Base-by-base conservation (phyloP, 2,329 filamentous ascomycete genomes). In the Aspergillus pseudoviridinutans region DNA sequence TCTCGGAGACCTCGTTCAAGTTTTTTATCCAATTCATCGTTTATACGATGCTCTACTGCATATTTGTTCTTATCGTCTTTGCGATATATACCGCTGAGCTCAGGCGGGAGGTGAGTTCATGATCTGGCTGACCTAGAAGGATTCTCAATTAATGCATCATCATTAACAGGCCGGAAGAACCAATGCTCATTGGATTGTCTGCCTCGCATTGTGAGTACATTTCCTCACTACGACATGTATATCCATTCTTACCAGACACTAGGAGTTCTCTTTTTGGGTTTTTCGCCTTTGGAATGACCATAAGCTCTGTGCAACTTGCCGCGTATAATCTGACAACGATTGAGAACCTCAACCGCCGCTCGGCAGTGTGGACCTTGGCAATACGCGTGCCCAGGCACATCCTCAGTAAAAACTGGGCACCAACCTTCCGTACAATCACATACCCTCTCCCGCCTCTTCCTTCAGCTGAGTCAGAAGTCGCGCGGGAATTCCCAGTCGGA, bases 1-100 rank as follows among this genome's bases (percentile, higher is more conserved):
- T 99, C 9, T 89, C 87, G 0, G 92, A 97, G 71, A 92, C 86
- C 1, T 80, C 88, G 2, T 92, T 93, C 78, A 97, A 97, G 67
- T 97, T 91, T 74, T 97, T 99, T 69, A 79, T 92, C 10, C 94
- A 97, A 64, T 96, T 97, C 68, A 86, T 87, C 17, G 82, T 84
- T 47, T 96, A 94, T 71, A 86, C 86, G 1, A 77, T 84, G 4
- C 66, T 91, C 3, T 90, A 87, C 65, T 91, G 87, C 63, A 73
- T 79, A 2, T 83, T 90, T 58, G 75, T 83, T 9, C 74, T 95
- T 51, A 82, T 86, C 24, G 80, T 87, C 0, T 78, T 86, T 59
- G 86, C 85, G 2, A 83, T 88, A 54, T 87, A 86, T 59, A 73
- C 92, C 3, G 81, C 79, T 2, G 80, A 86, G 54, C 78, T 85